Conservation (phyloP, 805 yeast species). For the Blastobotrys chiropterorum region DNA sequence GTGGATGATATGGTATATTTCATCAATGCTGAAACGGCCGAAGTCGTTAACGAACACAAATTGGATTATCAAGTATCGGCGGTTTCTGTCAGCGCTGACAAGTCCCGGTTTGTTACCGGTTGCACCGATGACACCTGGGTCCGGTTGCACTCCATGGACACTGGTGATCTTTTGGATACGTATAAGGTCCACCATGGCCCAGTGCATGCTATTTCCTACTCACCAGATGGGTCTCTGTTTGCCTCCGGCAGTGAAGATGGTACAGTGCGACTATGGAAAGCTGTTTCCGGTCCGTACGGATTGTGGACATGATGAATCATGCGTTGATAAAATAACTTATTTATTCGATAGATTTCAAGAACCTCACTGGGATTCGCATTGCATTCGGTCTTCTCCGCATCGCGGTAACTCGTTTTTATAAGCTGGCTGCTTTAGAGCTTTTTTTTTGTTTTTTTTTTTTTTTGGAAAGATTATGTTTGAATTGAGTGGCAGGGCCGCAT, state of each 20-base stretch:
- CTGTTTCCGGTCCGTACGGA: constrained; percentile 33
- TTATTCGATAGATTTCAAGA: background rate
- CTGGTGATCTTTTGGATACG: constrained; percentile 84
- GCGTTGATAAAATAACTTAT: background rate
- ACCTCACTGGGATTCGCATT: too few relatives aligned
- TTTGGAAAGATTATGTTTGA: background rate
- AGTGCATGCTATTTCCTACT: constrained; percentile 78
- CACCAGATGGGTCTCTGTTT: constrained; percentile 65
- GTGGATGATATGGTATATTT: constrained; percentile 21
- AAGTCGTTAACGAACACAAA: constrained; percentile 13
- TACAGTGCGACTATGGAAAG: constrained; percentile 90
- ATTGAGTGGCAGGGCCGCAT: background rate
- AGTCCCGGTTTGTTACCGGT: constrained; percentile 25
- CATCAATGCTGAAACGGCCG: constrained; percentile 17
- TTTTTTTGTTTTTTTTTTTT: background rate
- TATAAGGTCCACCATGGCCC: constrained; percentile 96
- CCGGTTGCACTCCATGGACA: constrained; percentile 37
- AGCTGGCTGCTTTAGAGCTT: background rate
- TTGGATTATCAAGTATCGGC: constrained; percentile 26
- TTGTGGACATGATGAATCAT: constrained; percentile 23
- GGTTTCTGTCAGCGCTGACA: constrained; percentile 20
- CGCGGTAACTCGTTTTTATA: too few relatives aligned
- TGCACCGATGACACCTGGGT: constrained; percentile 29
- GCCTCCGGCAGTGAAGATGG: constrained; percentile 98
- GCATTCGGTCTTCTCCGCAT: too few relatives aligned